phyloP scores from a whole-genome alignment of 2,329 filamentous ascomycete genomes.

The Microsporum canis region DNA sequence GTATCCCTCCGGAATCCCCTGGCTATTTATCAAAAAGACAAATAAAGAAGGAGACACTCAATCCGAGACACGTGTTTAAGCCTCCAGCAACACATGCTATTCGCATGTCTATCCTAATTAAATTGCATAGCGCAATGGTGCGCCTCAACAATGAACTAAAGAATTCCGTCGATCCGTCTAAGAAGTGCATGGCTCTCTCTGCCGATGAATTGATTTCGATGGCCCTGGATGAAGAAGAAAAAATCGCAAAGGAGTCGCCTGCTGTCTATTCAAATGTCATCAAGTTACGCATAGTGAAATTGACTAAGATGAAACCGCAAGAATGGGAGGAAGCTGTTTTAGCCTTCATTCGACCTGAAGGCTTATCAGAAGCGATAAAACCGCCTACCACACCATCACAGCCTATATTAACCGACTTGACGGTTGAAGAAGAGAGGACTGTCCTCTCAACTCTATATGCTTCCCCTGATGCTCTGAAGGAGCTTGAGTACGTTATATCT shows the following conservation, averaged over 20 bases:
- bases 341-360: conserved; percentile 23
- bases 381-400: conserved; percentile 16
- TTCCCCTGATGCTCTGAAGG: conserved; percentile 22
- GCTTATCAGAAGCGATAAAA: not conserved
- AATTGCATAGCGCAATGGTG: conserved; percentile 35
- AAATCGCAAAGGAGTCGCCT: conserved; percentile 53
- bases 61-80: conserved; percentile 35
- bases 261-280: conserved; percentile 72
- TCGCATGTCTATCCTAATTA: conserved; percentile 33
- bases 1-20: not conserved
- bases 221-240: conserved; percentile 59
- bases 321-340: conserved; percentile 60
- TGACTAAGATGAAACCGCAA: conserved; percentile 60
- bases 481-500: conserved; percentile 52
- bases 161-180: conserved; percentile 23
- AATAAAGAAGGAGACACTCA: conserved; percentile 32
- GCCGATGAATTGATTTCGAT: conserved; percentile 36
- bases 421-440: conserved; percentile 51
- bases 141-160: conserved; percentile 30
- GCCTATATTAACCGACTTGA: conserved; percentile 57
- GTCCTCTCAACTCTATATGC: conserved; percentile 36
- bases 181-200: conserved; percentile 28
- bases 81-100: conserved; percentile 34
- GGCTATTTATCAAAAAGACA: conserved; percentile 15
- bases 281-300: conserved; percentile 64